These are phyloP conservation scores for Calonectria pteridis DNA, from an alignment of 2,329 filamentous ascomycete species.

Conservation along the genomic window DNA sequence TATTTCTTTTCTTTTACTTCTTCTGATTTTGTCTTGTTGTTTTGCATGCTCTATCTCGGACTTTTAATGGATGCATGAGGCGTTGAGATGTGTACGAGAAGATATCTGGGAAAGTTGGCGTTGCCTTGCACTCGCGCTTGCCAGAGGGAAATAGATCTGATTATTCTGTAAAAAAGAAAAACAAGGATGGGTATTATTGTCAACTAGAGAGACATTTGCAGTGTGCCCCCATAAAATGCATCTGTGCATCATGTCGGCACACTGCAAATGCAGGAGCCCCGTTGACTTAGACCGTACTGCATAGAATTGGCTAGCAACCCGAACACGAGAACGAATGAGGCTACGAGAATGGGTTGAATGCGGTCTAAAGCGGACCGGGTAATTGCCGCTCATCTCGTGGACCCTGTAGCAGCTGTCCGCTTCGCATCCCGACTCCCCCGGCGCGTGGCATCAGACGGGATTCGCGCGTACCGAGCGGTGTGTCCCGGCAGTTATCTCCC, in stretches of 20 bases:
- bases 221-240: background rate
- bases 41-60: background rate
- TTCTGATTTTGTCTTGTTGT: background rate
- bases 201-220: background rate
- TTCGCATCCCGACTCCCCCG: constrained; percentile 12
- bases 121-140: constrained; percentile 14
- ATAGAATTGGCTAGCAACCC: constrained; percentile 10
- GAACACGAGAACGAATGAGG: constrained; percentile 43
- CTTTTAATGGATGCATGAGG: constrained; percentile 26
- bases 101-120: constrained; percentile 20
- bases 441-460: constrained; percentile 41
- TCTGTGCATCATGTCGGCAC: background rate
- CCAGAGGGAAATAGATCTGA: constrained; percentile 9
- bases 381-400: constrained; percentile 29
- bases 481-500: constrained; percentile 37
- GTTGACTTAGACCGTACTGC: background rate
- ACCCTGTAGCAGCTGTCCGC: constrained; percentile 19
- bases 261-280: background rate
- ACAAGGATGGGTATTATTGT: background rate
- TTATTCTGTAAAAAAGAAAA: background rate
- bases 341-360: constrained; percentile 6
- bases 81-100: constrained; percentile 24
- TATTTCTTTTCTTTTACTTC: background rate
- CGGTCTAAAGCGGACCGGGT: constrained; percentile 18
- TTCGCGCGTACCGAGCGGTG: constrained; percentile 45